A percentile compares a stretch with the other conserved stretches of the same genome.
phyloP scores from a whole-genome alignment of 75 land plant species.

The Pinus tabuliformis region DNA sequence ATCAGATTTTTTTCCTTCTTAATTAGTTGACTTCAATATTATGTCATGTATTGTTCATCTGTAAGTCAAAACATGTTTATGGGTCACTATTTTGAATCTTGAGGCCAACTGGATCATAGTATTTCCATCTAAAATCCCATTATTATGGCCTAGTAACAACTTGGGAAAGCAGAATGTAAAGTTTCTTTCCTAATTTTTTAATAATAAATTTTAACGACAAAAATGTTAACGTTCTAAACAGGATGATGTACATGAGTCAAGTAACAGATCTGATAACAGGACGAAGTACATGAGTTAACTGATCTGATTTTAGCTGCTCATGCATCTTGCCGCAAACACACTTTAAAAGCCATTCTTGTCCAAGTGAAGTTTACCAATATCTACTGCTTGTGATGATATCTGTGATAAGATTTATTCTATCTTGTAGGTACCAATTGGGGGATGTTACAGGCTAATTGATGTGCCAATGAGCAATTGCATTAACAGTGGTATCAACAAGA shows the following conservation, averaged over 20 bases:
- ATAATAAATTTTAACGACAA: neutral
- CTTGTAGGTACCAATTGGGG: slow-evolving; percentile 83
- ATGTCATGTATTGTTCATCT: neutral
- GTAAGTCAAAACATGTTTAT: neutral
- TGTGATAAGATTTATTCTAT: neutral
- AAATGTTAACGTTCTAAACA: neutral
- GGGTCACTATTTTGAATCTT: neutral
- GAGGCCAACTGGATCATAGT: neutral
- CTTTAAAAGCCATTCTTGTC: neutral
- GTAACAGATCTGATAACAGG: too few species aligned
- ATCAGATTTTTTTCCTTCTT: too few species aligned
- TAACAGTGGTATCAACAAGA: slow-evolving; percentile 83
- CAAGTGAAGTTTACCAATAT: too few species aligned
- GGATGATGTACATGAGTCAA: neutral
- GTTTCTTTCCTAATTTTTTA: neutral
- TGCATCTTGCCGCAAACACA: neutral
- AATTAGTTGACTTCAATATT: too few species aligned
- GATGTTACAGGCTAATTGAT: slow-evolving; percentile 79
- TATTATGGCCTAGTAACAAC: too few species aligned
- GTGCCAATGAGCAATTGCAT: slow-evolving; percentile 88
- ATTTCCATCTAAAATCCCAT: too few species aligned
- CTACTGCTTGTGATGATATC: neutral
- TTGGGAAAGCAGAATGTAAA: neutral
- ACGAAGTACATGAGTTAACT: neutral
- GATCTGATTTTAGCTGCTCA: neutral